A percentile compares a stretch with the other conserved stretches of the same genome.
These are phyloP conservation scores for Colletotrichum tofieldiae DNA, from an alignment of 2,329 filamentous ascomycete species.

Conservation along the genomic window DNA sequence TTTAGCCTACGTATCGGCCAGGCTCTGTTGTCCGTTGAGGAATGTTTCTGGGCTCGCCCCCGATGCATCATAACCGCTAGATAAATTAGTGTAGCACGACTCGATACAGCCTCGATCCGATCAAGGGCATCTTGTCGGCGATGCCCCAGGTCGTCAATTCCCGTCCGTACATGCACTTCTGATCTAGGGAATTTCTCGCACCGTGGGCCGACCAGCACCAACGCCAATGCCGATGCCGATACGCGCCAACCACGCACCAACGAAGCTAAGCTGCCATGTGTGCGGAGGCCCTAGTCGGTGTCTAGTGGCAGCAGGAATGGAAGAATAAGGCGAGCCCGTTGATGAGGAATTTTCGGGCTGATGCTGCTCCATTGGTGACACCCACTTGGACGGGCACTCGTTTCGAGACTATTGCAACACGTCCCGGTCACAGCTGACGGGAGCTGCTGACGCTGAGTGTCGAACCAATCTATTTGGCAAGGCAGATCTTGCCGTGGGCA, in stretches of 20 bases:
- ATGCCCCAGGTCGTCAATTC: background rate
- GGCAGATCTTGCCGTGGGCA: background rate
- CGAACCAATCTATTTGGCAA: background rate
- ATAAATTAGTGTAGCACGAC: background rate
- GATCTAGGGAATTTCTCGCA: background rate
- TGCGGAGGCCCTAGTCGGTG: background rate
- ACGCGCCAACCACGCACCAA: background rate
- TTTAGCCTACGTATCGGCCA: background rate
- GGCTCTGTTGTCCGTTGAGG: background rate
- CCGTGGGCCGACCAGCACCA: background rate
- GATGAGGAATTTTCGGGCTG: background rate
- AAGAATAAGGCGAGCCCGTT: background rate
- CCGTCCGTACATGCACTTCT: background rate
- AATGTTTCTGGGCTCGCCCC: slow-evolving; percentile 5
- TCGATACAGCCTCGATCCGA: background rate
- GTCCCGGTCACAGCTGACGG: background rate
- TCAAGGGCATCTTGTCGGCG: slow-evolving; percentile 8
- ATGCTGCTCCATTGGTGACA: background rate
- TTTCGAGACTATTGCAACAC: background rate
- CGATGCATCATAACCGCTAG: slow-evolving; percentile 9
- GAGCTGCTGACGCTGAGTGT: background rate
- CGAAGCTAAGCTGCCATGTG: slow-evolving; percentile 4
- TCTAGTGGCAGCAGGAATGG: background rate
- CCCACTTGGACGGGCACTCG: background rate
- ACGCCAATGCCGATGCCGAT: slow-evolving; percentile 5